Percentiles rank a stretch among this genome's conserved stretches.
phyloP scores from a whole-genome alignment of 148 eudicot genomes.

The Silene conica region DNA sequence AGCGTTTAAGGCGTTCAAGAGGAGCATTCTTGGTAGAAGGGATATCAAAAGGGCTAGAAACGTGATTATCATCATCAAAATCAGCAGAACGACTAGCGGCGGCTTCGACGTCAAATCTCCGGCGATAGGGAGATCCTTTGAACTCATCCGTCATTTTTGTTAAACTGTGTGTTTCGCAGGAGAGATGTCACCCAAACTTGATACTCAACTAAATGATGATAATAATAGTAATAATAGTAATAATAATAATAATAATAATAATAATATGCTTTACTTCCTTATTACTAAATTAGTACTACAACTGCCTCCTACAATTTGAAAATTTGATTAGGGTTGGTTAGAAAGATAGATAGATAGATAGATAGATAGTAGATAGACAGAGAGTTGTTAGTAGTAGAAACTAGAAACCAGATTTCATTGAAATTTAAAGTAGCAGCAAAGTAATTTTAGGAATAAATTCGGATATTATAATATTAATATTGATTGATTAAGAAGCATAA shows the following conservation, averaged over 20 bases:
- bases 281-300: not conserved
- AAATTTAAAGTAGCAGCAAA: not conserved
- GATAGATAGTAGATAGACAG: no score
- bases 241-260: not conserved
- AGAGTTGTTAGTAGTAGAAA: no score
- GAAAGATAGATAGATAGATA: no score
- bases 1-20: slow-evolving; percentile 63
- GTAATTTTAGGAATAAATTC: not conserved
- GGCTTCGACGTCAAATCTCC: slow-evolving; percentile 43
- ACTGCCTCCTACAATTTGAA: no score
- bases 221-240: not conserved
- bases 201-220: not conserved
- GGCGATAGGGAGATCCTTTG: slow-evolving; percentile 18
- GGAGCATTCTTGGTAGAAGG: slow-evolving; percentile 70
- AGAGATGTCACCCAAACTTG: not conserved
- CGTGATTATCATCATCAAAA: slow-evolving; percentile 24
- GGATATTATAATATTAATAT: not conserved
- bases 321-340: no score
- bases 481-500: no score
- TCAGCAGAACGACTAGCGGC: slow-evolving; percentile 19
- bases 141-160: slow-evolving; percentile 25
- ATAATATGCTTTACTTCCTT: not conserved
- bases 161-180: not conserved
- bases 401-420: not conserved
- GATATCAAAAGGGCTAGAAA: slow-evolving; percentile 55